Base-by-base conservation (phyloP, 352 stramenopile species). In the Thalassiosira livingstoniorum region DNA sequence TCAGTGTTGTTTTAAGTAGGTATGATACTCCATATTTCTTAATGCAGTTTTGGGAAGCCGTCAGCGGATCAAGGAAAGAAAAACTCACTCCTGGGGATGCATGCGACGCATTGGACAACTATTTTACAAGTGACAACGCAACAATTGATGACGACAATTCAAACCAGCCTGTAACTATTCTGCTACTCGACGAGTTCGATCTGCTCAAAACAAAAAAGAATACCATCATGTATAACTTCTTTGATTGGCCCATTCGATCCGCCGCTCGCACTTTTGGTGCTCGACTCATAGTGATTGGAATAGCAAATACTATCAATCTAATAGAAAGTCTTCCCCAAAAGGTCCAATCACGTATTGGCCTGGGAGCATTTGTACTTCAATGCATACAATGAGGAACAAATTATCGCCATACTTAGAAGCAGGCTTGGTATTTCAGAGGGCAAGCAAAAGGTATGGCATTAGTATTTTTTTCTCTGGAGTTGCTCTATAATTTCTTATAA, bases 101-200 rank as follows among this genome's bases (percentile, higher is more conserved):
- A 23, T 75, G 75, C 29, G 62, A 72, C 37, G 67, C 75, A 43
- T 82, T 97, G 0, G 91, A 95, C 65, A 57, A 80, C 32, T 90
- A 90, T 45, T 97, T 97, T 55, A 83, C 77, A n/a, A 68, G 68
- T 29, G 55, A 75, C 23, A 32, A 53, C 7, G 23, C 63, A 45
- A 45, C 75, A 25, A 43, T 62, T 31, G 23, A 69, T 79, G 13
- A 72, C 10, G 29, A 58, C 37, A 4, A 68, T 51, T 54, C 72
- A 2, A 78, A 77, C 18, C 64, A 58, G 34, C 78, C 73, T 15
- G 75, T 89, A 1, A 93, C 83, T 39, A 86, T 97, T 10, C 51
- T 96, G 4, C 74, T 97, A 43, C 66, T 97, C 1, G 94, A 97
- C 83, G 94, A 97, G 82, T 93, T 97, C 53, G 94, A 97, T 76